Base-by-base conservation (phyloP, 2,329 filamentous ascomycete genomes). In the Phoma sp. region DNA sequence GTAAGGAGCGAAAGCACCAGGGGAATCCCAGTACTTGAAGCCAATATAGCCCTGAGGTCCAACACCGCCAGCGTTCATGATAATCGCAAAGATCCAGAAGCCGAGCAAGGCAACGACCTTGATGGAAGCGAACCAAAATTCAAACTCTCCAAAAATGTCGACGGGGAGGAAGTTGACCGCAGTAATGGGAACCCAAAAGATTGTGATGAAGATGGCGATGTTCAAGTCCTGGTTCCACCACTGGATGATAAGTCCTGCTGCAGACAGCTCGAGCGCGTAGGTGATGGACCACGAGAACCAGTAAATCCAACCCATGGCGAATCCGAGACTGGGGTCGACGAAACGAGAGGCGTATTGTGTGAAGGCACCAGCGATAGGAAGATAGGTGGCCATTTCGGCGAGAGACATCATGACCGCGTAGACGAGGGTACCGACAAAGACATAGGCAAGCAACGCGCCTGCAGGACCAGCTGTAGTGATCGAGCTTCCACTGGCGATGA, bases 261-360 rank as follows among this genome's bases (percentile, higher is more conserved):
- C 88, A 0, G 86, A 89, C 35, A 92, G 79, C 69, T 93, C 89
- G 8, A 92, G 82, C 0, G 88, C 88, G 63, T 85, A 90, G 0
- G 89, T 91, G 53, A 88, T 85, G 17, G 86, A 82, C 88, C 88
- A 93, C 33, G 84, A 87, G 69, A 92, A 92, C 87, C 88, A 93
- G 76, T 93, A 93, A 56, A 91, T 87, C 89, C 89, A 93, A 19
- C 90, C 90, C 82, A 92, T 89, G 19, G 89, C 83, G 66, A 92
- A 92, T 7, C 88, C 89, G 43, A 92, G 78, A 51, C 86, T 87
- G 10, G 85, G 86, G 67, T 90, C 87, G 54, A 92, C 82, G 65
- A 94, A 91, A 17, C 90, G 88, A 35, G 86, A 83, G 21, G 90
- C 89, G 66, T 92, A 94, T 37, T 87, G 83, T 27, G 89, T 90